Conservation (phyloP, 1,139 yeast species). For the Kodamaea sp. region DNA sequence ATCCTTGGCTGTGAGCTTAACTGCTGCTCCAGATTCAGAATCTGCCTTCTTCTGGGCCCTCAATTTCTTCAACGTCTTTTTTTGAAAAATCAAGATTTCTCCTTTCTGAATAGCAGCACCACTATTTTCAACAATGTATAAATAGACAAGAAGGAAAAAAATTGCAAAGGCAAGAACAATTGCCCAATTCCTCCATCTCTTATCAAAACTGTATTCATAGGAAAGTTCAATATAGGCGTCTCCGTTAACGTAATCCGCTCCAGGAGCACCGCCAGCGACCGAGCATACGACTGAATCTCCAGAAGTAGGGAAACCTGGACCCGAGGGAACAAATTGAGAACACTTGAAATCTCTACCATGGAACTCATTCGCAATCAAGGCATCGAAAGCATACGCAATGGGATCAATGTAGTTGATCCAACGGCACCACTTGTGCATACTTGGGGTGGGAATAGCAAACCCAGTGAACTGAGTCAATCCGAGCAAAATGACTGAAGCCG, state of each 20-base stretch:
- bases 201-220: slow-evolving; percentile 40
- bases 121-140: slow-evolving; percentile 47
- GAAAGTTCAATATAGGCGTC: slow-evolving; percentile 39
- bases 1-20: slow-evolving; percentile 3
- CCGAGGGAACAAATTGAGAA: slow-evolving; percentile 25
- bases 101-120: slow-evolving; percentile 41
- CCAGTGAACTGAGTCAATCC: slow-evolving; percentile 60
- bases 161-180: slow-evolving; percentile 39
- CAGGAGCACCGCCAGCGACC: slow-evolving; percentile 37
- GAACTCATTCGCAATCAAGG: slow-evolving; percentile 55
- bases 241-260: slow-evolving; percentile 45
- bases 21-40: slow-evolving; percentile 4
- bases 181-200: slow-evolving; percentile 73
- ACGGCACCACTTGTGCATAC: slow-evolving; percentile 64
- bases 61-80: slow-evolving; percentile 20
- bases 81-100: slow-evolving; percentile 41
- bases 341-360: slow-evolving; percentile 46
- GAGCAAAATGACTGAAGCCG: slow-evolving; percentile 58
- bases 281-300: slow-evolving; percentile 12
- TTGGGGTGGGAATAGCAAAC: slow-evolving; percentile 56
- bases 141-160: slow-evolving; percentile 20
- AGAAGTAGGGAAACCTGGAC: slow-evolving; percentile 20
- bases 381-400: slow-evolving; percentile 56
- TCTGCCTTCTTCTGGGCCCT: slow-evolving; percentile 13
- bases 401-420: slow-evolving; percentile 66